phyloP scores from a whole-genome alignment of 441 rosid genomes.

The Cnidoscolus chayamansa region DNA sequence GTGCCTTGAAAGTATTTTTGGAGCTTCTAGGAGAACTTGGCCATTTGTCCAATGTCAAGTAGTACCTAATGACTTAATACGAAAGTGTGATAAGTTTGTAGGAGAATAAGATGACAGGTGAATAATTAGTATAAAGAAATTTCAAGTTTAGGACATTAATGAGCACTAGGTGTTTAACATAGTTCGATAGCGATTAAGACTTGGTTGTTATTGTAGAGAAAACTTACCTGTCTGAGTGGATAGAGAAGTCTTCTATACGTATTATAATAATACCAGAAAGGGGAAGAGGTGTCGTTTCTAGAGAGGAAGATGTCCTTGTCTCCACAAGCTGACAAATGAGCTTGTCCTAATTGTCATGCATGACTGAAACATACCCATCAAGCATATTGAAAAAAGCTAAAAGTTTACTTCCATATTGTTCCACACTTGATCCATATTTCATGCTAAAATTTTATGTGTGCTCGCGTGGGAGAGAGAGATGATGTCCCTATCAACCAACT shows the following conservation, averaged over 20 bases:
- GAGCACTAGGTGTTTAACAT: no score
- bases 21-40: conserved; percentile 17
- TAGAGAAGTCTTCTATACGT: conserved; percentile 1
- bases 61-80: no score
- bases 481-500: conserved; percentile 8
- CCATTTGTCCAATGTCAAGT: no score
- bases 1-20: conserved; percentile 17
- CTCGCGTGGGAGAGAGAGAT: background rate
- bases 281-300: conserved; percentile 20
- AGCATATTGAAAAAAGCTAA: conserved; percentile 17
- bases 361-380: conserved; percentile 37
- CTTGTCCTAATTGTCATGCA: conserved; percentile 38
- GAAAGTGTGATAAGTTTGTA: no score
- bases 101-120: no score
- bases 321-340: conserved; percentile 45
- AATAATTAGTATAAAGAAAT: no score
- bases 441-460: conserved; percentile 6
- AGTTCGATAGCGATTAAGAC: no score
- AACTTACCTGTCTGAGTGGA: conserved; percentile 26
- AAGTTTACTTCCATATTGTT: conserved; percentile 24
- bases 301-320: conserved; percentile 41
- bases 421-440: conserved; percentile 28
- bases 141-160: no score
- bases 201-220: no score
- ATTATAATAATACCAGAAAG: background rate